Conservation (phyloP, 495 filamentous ascomycete genomes). For the Neurospora tetrasperma region DNA sequence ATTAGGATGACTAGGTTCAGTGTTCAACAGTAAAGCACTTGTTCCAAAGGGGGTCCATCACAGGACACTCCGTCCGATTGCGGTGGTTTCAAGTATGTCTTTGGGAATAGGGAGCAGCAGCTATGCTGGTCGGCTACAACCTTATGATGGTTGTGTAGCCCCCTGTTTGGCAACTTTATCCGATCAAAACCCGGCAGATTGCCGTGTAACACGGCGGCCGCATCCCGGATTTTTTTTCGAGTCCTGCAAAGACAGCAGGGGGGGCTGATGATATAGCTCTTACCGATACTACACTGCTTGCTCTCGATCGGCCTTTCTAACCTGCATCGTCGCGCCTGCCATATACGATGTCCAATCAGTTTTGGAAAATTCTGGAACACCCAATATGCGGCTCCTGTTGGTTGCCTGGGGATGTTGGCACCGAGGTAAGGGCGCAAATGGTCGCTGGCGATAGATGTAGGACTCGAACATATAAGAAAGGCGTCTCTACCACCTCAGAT, state of each 20-base stretch:
- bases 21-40: neutral
- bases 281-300: neutral
- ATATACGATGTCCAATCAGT: neutral
- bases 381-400: neutral
- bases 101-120: neutral
- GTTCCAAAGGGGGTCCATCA: neutral
- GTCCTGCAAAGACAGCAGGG: neutral
- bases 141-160: neutral
- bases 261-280: neutral
- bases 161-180: neutral
- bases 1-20: neutral
- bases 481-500: neutral
- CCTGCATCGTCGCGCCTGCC: neutral
- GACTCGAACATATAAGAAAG: neutral
- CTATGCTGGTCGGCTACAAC: neutral
- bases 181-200: neutral
- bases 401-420: neutral
- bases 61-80: conserved; percentile 5
- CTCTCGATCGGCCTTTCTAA: neutral
- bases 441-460: neutral
- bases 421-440: neutral
- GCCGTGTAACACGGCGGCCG: neutral
- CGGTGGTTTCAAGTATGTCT: conserved; percentile 10
- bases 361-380: neutral
- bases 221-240: neutral